Evolutionary conservation across 2,329 filamentous ascomycete genomes (phyloP), one percentile per base, ranked within the genome.

Genomic region (Penicillium sclerotiorum): DNA sequence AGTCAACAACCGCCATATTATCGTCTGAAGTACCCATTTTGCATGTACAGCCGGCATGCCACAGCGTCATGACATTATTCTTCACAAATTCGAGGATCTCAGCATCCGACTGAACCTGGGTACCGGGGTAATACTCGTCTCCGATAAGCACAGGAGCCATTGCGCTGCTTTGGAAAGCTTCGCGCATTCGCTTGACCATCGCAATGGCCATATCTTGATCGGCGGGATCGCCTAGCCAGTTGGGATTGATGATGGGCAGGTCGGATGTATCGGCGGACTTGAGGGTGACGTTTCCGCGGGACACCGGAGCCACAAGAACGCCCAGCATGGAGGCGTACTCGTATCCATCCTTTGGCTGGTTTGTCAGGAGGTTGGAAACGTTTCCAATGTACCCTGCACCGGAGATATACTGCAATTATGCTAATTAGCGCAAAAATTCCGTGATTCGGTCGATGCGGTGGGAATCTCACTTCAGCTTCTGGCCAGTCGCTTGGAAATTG

Each of bases 151-250:
- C 63, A 1, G 61, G 46, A 8, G 52, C 47, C 50, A 72, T 63
- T 3, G 57, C 67, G 7, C 57, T 35, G 23, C 58, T 63, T 8
- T 53, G 52, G 48, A 67, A 73, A 0, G 70, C 61, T 9, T 75
- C 56, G 0, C 79, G 73, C 0, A 70, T 57, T 2, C 79, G 72
- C 44, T 70, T 73, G 54, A 74, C 76, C 0, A 67, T 61, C 0
- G 72, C 70, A 11, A 82, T 55, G 2, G 71, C 73, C 2, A 80
- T 61, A 11, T 79, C 72, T 20, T 70, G 56, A 35, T 82, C 79
- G 1, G 68, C 63, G 8, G 70, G 67, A 8, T 73, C 64, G 2
- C 63, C 64, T 2, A 81, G 62, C 69, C 73, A 81, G 54, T 76
- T 76, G 1, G 76, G 73, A 52, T 79, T 67, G 51, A 80, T 73